Conservation (phyloP, 1,139 yeast genomes). For the Diutina siamensis region DNA sequence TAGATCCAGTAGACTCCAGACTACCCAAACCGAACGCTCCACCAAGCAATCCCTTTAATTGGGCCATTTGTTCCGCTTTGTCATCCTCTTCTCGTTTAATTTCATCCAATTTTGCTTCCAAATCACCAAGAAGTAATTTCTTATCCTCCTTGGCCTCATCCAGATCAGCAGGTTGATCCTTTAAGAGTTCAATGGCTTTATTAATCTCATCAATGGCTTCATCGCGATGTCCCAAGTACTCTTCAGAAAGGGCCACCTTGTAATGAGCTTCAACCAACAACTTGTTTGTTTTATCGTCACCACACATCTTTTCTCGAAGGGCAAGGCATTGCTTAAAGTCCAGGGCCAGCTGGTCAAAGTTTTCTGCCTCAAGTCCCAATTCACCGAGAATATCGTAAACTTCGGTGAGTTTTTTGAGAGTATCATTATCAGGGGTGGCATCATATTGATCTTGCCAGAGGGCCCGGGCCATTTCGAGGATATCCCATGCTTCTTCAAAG, state of each 20-base stretch:
- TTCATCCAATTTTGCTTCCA: conserved; percentile 39
- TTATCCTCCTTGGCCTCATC: conserved; percentile 27
- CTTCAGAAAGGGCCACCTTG: conserved; percentile 71
- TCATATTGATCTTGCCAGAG: conserved; percentile 3
- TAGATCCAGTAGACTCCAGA: too few relatives aligned
- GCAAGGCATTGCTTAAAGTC: conserved; percentile 52
- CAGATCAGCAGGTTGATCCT: conserved; percentile 14
- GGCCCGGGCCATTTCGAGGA: conserved; percentile 5
- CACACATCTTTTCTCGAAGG: conserved; percentile 40
- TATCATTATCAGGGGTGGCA: conserved; percentile 15
- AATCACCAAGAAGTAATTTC: conserved; percentile 40
- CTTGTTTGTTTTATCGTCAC: conserved; percentile 34
- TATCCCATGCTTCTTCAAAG: conserved; percentile 6
- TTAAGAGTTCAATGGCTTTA: conserved; percentile 21
- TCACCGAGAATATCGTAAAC: conserved; percentile 79
- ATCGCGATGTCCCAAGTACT: conserved; percentile 49
- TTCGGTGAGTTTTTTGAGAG: conserved; percentile 53
- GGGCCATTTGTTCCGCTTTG: conserved; percentile 44
- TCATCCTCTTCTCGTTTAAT: conserved; percentile 40
- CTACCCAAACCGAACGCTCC: conserved; percentile 18
- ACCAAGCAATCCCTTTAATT: conserved; percentile 54
- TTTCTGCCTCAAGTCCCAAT: conserved; percentile 76
- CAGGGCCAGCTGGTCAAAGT: conserved; percentile 61
- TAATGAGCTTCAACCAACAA: conserved; percentile 71
- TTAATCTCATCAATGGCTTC: conserved; percentile 53